phyloP scores from a whole-genome alignment of 495 filamentous ascomycete species.

The Cryomyces minteri region DNA sequence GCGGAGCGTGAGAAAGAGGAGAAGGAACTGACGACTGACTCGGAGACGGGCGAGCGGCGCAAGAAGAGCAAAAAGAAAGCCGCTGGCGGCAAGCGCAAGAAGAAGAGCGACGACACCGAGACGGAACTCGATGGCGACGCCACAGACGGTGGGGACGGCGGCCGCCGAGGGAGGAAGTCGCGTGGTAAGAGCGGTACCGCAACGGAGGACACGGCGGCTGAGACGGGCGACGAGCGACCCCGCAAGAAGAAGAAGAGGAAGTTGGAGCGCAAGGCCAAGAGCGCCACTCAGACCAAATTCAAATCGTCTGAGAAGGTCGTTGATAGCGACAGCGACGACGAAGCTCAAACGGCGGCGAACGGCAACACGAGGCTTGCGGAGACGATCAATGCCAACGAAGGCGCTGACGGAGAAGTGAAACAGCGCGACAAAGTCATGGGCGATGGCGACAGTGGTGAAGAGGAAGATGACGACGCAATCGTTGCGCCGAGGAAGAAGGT shows the following conservation, averaged over 20 bases:
- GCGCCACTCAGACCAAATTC: slow-evolving; percentile 9
- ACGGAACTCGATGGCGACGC: slow-evolving; percentile 26
- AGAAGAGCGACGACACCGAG: slow-evolving; percentile 45
- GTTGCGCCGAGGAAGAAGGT: slow-evolving; percentile 12
- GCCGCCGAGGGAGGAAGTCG: slow-evolving; percentile 1
- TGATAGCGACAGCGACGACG: slow-evolving; percentile 18
- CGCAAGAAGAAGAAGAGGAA: slow-evolving; percentile 20
- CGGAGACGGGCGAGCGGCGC: slow-evolving; percentile 56
- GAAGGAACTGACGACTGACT: slow-evolving; percentile 56
- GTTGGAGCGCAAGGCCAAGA: slow-evolving; percentile 12
- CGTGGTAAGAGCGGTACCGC: slow-evolving; percentile 7
- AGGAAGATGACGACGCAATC: slow-evolving; percentile 8
- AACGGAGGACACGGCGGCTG: slow-evolving; percentile 8
- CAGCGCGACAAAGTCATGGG: background rate
- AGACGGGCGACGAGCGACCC: slow-evolving; percentile 9
- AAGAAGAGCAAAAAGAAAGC: slow-evolving; percentile 51
- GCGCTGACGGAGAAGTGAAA: slow-evolving; percentile 1
- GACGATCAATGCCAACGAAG: slow-evolving; percentile 1
- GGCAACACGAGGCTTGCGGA: slow-evolving; percentile 2
- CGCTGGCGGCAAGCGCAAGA: slow-evolving; percentile 27
- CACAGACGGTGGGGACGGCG: slow-evolving; percentile 2
- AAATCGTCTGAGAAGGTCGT: slow-evolving; percentile 20
- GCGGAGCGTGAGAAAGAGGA: slow-evolving; percentile 51
- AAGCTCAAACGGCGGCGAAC: slow-evolving; percentile 3
- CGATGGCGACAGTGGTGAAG: background rate